Base-by-base conservation (phyloP, 495 filamentous ascomycete species). In the Tuber indicum region DNA sequence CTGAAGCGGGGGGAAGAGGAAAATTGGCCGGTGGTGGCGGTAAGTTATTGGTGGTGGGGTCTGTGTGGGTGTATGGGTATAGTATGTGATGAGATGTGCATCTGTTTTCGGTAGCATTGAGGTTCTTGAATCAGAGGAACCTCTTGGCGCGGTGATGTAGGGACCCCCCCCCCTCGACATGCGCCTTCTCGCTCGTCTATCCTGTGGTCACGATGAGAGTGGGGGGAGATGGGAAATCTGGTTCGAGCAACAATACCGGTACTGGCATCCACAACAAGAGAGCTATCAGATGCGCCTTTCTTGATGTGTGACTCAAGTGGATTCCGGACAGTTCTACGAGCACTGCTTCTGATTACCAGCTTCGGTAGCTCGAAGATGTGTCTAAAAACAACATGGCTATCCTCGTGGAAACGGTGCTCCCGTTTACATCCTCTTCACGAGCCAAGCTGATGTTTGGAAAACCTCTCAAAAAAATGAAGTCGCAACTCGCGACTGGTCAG, bases 61-160 rank as follows among this genome's bases (percentile, higher is more conserved):
- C 17, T 1, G 26, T 66, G 58, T 7, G 52, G 7, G 52, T 32
- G 52, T 26, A 14, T 66, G 26, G 16, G 52, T 58, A n/a, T n/a
- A 26, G 52, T 58, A 66, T 66, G 58, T 66, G 58, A 66, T 66
- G 58, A 8, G 58, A 66, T 66, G 58, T 66, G 58, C 58, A 66
- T 66, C 58, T 36, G 26, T 17, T 19, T 7, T n/a, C 26, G 32
- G 58, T 66, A 66, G 26, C 26, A 36, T 36, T 66, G 58, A 36
- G 58, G 26, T 66, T 66, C 58, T 36, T 14, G 58, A 66, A 66
- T 66, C 14, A 26, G 58, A 36, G 58, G 58, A 36, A 66, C 10
- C 58, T 4, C 36, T 66, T 36, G 26, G n/a, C 12, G n/a, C 16
- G 36, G 26, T 6, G 14, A 66, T 66, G 58, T 66, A 66, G 26